Evolutionary conservation across 352 stramenopile genomes (phyloP).

Genomic region (Sclerospora graminicola): DNA sequence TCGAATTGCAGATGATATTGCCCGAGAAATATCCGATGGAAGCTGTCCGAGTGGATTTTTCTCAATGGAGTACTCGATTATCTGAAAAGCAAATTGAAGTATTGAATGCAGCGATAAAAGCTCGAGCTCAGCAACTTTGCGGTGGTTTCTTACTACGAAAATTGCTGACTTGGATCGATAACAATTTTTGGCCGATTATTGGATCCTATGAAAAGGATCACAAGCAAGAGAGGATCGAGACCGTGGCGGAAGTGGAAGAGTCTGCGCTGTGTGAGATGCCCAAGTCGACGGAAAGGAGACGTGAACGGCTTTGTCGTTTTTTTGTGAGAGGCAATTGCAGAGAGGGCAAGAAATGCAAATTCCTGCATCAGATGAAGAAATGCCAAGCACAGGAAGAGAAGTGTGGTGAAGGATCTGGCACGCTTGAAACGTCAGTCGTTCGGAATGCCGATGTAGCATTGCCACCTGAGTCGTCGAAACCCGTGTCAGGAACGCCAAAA

Average conservation of each 20-base stretch:
- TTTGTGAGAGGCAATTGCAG: conserved; percentile 46
- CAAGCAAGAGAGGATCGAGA: not conserved
- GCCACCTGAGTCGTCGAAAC: conserved; percentile 1
- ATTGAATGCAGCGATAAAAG: conserved; percentile 27
- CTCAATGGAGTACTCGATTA: conserved; percentile 38
- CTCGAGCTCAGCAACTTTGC: conserved; percentile 27
- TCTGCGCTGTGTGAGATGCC: conserved; percentile 2
- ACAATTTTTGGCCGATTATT: conserved; percentile 51
- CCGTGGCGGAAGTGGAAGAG: not conserved
- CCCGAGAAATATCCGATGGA: conserved; percentile 40
- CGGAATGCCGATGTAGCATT: conserved; percentile 11
- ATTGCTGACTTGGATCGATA: conserved; percentile 78
- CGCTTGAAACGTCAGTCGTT: conserved; percentile 3
- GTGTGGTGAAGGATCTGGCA: conserved; percentile 1
- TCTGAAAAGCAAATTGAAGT: conserved; percentile 21
- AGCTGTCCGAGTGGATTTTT: conserved; percentile 38
- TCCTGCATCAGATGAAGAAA: conserved; percentile 25
- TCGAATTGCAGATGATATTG: conserved; percentile 42
- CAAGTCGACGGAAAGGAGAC: conserved; percentile 15
- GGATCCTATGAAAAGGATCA: conserved; percentile 8
- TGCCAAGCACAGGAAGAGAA: conserved; percentile 7
- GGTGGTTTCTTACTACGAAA: conserved; percentile 50
- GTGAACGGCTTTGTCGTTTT: conserved; percentile 30
- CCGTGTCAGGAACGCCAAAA: not conserved
- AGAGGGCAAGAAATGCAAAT: conserved; percentile 42